These are phyloP conservation scores for Penicillium crustosum DNA, from an alignment of 2,329 filamentous ascomycete species.

Conservation along the genomic window DNA sequence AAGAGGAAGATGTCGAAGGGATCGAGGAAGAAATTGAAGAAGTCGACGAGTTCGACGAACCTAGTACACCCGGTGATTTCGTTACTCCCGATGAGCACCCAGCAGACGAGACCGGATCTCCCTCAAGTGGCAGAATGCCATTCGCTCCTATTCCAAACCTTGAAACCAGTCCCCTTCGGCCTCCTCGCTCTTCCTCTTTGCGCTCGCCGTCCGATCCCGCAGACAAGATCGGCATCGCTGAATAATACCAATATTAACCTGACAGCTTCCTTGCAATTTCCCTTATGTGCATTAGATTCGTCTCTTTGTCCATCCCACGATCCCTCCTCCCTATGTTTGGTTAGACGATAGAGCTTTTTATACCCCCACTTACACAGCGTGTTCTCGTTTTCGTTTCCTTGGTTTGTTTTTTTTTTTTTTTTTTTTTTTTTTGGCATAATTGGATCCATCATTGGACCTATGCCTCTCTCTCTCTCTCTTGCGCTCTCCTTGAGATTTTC, in stretches of 20 bases:
- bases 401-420: not conserved
- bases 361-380: slow-evolving; percentile 23
- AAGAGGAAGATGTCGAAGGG: slow-evolving; percentile 44
- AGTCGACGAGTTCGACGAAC: slow-evolving; percentile 42
- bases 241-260: slow-evolving; percentile 13
- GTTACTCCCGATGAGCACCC: slow-evolving; percentile 13
- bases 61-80: slow-evolving; percentile 25
- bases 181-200: slow-evolving; percentile 44
- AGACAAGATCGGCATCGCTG: slow-evolving; percentile 5
- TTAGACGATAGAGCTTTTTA: slow-evolving; percentile 29
- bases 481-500: not conserved
- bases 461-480: not conserved
- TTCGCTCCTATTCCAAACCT: slow-evolving; percentile 37
- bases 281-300: slow-evolving; percentile 1
- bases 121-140: slow-evolving; percentile 23
- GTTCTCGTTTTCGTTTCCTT: slow-evolving; percentile 7
- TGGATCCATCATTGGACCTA: not conserved
- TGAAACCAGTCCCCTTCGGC: slow-evolving; percentile 32
- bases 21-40: slow-evolving; percentile 44
- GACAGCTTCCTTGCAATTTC: slow-evolving; percentile 10
- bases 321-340: slow-evolving; percentile 11
- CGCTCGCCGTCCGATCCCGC: slow-evolving; percentile 19
- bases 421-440: not conserved
- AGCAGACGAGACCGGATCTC: slow-evolving; percentile 17
- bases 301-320: slow-evolving; percentile 13